These are phyloP conservation scores for Phytophthora nicotianae DNA, from an alignment of 352 stramenopile genomes.

Conservation along the genomic window DNA sequence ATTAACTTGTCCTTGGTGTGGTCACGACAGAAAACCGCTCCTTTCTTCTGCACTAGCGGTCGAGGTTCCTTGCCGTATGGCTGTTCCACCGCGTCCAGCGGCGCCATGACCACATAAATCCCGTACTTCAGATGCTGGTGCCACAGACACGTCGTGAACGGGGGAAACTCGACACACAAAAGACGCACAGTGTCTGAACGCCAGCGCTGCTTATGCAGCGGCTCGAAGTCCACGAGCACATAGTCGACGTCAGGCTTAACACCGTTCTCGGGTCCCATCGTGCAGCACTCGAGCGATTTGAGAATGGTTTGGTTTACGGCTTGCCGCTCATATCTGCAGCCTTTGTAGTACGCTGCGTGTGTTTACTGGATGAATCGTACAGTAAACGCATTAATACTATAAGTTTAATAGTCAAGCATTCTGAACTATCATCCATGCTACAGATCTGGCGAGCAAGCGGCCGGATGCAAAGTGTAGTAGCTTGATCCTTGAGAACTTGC, in stretches of 20 bases:
- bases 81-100: slow-evolving; percentile 43
- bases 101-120: slow-evolving; percentile 52
- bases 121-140: slow-evolving; percentile 56
- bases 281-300: slow-evolving; percentile 15
- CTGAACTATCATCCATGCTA: background rate
- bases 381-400: no score
- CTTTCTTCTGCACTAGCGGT: slow-evolving; percentile 35
- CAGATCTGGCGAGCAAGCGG: background rate
- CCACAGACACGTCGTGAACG: slow-evolving; percentile 45
- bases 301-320: slow-evolving; percentile 3
- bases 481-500: no score
- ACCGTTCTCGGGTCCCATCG: slow-evolving; percentile 7
- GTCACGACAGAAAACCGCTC: slow-evolving; percentile 55
- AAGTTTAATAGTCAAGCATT: no score
- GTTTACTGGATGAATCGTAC: no score
- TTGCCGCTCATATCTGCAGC: background rate
- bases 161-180: slow-evolving; percentile 46
- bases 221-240: slow-evolving; percentile 55
- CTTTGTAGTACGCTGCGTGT: no score
- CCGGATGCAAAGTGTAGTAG: no score
- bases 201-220: slow-evolving; percentile 54
- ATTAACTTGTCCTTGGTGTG: slow-evolving; percentile 53
- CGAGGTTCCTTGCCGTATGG: slow-evolving; percentile 20
- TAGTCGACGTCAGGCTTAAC: slow-evolving; percentile 29
- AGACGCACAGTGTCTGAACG: slow-evolving; percentile 37